phyloP scores from a whole-genome alignment of 2,329 filamentous ascomycete species.

The Aspergillus luchuensis region DNA sequence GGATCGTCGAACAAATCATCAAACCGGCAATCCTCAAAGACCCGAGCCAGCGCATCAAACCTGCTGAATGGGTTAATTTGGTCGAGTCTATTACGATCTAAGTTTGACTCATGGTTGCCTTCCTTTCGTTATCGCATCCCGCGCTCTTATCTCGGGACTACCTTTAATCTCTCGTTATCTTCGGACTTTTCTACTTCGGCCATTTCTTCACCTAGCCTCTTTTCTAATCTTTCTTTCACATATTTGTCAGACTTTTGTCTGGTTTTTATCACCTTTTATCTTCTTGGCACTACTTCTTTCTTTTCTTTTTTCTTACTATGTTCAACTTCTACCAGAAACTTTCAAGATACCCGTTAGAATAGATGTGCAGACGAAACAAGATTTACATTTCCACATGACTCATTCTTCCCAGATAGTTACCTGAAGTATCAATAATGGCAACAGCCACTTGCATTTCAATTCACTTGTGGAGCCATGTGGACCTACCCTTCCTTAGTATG shows the following conservation, averaged over 20 bases:
- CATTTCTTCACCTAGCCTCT: background rate
- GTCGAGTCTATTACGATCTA: slow-evolving; percentile 12
- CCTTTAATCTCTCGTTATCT: background rate
- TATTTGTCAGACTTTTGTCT: background rate
- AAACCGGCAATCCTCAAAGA: slow-evolving; percentile 44
- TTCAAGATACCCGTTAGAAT: slow-evolving; percentile 9
- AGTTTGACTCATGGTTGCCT: background rate
- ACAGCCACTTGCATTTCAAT: no score
- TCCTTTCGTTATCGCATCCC: background rate
- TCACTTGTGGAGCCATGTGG: no score
- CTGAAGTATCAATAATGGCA: background rate
- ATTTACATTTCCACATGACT: background rate
- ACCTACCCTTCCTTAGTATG: no score
- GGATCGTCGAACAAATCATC: slow-evolving; percentile 43
- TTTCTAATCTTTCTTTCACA: background rate
- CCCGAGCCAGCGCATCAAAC: slow-evolving; percentile 33
- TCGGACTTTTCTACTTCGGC: background rate
- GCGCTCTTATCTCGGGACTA: background rate
- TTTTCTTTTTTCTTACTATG: slow-evolving; percentile 1
- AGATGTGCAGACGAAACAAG: slow-evolving; percentile 4
- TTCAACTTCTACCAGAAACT: background rate
- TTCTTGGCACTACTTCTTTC: background rate
- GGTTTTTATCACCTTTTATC: background rate
- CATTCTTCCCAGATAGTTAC: background rate
- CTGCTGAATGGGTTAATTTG: slow-evolving; percentile 36